Base-by-base conservation (phyloP, 2,329 filamentous ascomycete species). In the Bipolaris victoriae region DNA sequence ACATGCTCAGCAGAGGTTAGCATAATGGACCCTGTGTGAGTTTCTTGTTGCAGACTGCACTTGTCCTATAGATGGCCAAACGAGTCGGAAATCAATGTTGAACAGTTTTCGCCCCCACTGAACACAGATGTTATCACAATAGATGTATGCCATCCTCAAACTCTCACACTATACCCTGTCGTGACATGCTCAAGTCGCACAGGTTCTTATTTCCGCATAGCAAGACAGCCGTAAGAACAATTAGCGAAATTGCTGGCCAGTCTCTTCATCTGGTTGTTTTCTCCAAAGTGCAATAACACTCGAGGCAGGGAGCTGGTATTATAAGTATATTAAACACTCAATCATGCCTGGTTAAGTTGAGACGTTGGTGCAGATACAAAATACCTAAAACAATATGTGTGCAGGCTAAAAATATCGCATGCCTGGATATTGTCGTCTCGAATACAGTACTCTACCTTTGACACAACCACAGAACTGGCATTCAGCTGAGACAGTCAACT, bases 361-460 rank as follows among this genome's bases (percentile, higher is more conserved):
- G 62, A 69, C 67, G 60, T 59, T 64, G 64, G 67, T 60, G 49
- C 47, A 29, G 31, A 9, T n/a, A 16, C 39, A 52, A 52, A 49
- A 39, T 41, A 24, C 9, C 33, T 16, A 26, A 49, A 22, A 24
- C 41, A 44, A 7, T 44, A 16, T 44, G 22, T 44, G 22, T 22
- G 52, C 57, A 56, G 57, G 52, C 57, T 53, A 22, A 43, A 49
- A 48, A 63, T 48, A 60, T 53, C 55, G 62, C 55, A 61, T 65
- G 43, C 57, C 56, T 22, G 54, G 22, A 60, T 53, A 55, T 52
- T 56, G 47, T 53, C 31, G 39, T 51, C 13, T 50, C 43, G 52
- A 36, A 44, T 57, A 61, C 47, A 29, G 26, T 29, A 29, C 26
- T 29, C 9, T 29, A 3, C 26, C 26, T 49, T 55, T 56, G 47